These are phyloP conservation scores for Fomitopsis serialis DNA, from an alignment of 768 basidiomycete species.

Conservation along the genomic window DNA sequence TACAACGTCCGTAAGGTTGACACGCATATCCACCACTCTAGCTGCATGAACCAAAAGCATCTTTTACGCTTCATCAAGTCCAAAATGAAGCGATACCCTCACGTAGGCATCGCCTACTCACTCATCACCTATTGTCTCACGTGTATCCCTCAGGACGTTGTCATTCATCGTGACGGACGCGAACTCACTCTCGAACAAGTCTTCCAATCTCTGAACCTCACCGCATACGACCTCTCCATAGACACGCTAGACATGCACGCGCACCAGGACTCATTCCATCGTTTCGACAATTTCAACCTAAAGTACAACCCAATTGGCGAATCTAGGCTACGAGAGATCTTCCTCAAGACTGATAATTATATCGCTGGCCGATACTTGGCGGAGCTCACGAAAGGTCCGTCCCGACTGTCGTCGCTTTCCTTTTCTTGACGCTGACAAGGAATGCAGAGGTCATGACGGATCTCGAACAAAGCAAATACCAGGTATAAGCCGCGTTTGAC, in stretches of 20 bases:
- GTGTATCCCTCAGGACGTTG: conserved; percentile 65
- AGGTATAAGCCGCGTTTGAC: conserved; percentile 41
- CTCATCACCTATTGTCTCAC: not conserved
- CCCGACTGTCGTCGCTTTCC: too few relatives aligned
- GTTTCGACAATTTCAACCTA: conserved; percentile 97
- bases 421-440: too few relatives aligned
- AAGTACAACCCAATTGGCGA: conserved; percentile 98
- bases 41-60: conserved; percentile 99
- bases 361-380: conserved; percentile 92
- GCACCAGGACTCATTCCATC: conserved; percentile 96
- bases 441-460: conserved; percentile 90
- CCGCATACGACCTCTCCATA: conserved; percentile 96
- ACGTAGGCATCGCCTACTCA: conserved; percentile 40
- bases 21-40: conserved; percentile 97
- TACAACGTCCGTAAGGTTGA: conserved; percentile 98
- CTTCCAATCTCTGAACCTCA: conserved; percentile 92
- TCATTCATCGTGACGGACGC: conserved; percentile 90
- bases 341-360: conserved; percentile 95
- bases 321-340: conserved; percentile 91
- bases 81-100: conserved; percentile 88
- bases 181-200: conserved; percentile 88
- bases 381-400: conserved; percentile 84
- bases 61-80: conserved; percentile 96
- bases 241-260: conserved; percentile 99
- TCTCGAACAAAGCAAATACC: conserved; percentile 97